Evolutionary conservation across 495 filamentous ascomycete species (phyloP).

Genomic region (Wilcoxina mikolae): DNA sequence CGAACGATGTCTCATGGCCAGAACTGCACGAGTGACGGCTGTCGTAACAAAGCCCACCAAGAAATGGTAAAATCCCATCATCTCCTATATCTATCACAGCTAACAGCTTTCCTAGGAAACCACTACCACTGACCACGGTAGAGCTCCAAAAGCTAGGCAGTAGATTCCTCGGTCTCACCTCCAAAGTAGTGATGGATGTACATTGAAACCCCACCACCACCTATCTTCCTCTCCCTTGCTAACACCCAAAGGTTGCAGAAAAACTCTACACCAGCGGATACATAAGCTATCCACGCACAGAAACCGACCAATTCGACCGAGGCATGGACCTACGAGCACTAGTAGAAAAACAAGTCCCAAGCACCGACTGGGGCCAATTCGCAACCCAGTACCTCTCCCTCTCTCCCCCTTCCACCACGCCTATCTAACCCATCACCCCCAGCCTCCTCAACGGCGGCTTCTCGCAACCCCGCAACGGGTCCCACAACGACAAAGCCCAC

Average conservation of each 20-base stretch:
- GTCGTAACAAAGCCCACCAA: conserved; percentile 80
- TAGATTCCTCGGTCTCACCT: conserved; percentile 66
- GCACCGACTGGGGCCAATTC: conserved; percentile 63
- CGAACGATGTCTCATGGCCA: conserved; percentile 69
- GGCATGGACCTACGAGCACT: conserved; percentile 72
- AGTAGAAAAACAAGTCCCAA: conserved; percentile 68
- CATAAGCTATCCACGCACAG: conserved; percentile 92
- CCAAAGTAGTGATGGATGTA: conserved; percentile 71
- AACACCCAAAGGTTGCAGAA: conserved; percentile 48
- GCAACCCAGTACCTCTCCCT: conserved; percentile 42
- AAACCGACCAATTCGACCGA: conserved; percentile 90
- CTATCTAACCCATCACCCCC: conserved; percentile 1
- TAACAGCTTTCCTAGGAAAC: conserved; percentile 36
- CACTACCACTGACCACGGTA: conserved; percentile 87
- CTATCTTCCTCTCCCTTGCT: neutral
- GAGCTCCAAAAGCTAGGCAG: conserved; percentile 96
- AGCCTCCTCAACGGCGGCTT: conserved; percentile 66
- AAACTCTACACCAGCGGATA: conserved; percentile 84
- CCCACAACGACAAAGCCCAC: conserved; percentile 89
- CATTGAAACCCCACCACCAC: neutral
- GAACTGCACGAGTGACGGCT: conserved; percentile 61
- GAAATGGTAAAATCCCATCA: conserved; percentile 47
- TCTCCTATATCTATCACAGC: neutral
- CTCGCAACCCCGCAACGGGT: conserved; percentile 62
- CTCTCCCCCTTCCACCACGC: neutral